Evolutionary conservation across 2,329 filamentous ascomycete species (phyloP).

Genomic region (Pseudogymnoascus sp.): DNA sequence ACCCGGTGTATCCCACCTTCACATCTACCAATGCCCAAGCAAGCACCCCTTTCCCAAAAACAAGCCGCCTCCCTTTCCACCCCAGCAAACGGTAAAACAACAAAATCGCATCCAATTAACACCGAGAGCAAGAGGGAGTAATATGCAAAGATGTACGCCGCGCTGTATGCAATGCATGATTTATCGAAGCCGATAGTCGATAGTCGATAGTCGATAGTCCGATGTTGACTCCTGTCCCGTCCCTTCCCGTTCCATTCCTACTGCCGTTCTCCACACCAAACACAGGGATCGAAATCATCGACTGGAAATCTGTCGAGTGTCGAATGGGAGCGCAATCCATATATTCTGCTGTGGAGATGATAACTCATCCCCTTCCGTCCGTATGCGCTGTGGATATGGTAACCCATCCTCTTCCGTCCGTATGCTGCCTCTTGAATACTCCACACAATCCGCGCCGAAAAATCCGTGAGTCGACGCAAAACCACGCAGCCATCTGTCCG

Average conservation of each 20-base stretch:
- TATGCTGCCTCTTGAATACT: background rate
- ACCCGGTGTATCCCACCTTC: background rate
- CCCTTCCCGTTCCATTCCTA: background rate
- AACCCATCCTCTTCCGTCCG: background rate
- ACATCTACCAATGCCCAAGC: background rate
- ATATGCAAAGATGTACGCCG: background rate
- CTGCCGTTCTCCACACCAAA: background rate
- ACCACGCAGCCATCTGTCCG: background rate
- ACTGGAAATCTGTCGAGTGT: background rate
- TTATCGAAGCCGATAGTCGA: background rate
- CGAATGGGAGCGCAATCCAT: background rate
- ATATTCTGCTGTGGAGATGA: background rate
- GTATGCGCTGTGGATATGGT: background rate
- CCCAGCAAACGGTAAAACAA: background rate
- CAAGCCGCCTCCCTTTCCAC: background rate
- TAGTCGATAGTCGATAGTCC: background rate
- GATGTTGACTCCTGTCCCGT: background rate
- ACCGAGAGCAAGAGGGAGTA: background rate
- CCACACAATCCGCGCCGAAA: background rate
- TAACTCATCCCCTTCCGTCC: background rate
- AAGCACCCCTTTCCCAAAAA: background rate
- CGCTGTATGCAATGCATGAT: constrained; percentile 3
- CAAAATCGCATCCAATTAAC: background rate
- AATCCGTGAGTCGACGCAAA: background rate
- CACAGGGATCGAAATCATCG: background rate